These are phyloP conservation scores for Cucurbita maxima DNA, from an alignment of 306 rosid species.

Conservation along the genomic window DNA sequence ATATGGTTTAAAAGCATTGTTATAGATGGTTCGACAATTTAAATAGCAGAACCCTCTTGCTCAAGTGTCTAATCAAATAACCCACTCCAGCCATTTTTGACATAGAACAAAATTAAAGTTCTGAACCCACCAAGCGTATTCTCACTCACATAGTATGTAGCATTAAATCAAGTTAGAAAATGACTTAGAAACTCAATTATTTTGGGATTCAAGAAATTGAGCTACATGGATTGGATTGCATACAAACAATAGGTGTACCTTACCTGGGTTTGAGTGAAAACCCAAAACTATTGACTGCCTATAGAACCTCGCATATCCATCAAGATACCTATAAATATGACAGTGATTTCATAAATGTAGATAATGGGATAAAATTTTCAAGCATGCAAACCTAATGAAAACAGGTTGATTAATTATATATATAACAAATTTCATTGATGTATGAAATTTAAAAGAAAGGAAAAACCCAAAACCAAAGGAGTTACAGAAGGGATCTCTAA, in stretches of 20 bases:
- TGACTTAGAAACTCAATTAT: not conserved
- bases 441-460: no score
- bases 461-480: no score
- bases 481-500: no score
- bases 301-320: slow-evolving; percentile 53
- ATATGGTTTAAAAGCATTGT: no score
- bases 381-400: not conserved
- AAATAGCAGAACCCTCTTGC: not conserved
- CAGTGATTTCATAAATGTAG: not conserved
- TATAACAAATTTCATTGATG: no score
- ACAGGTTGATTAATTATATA: not conserved
- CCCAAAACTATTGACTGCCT: slow-evolving; percentile 78
- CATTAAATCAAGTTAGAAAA: not conserved
- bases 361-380: not conserved
- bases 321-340: slow-evolving; percentile 50
- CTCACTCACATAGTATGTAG: not conserved
- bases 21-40: not conserved
- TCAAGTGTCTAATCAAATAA: not conserved
- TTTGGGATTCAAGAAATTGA: not conserved
- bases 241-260: not conserved
- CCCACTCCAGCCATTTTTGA: not conserved
- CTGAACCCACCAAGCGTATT: not conserved
- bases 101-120: not conserved
- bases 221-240: not conserved
- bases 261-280: slow-evolving; percentile 60